Conservation (phyloP, 805 yeast genomes). For the Alloascoidea hylecoeti region DNA sequence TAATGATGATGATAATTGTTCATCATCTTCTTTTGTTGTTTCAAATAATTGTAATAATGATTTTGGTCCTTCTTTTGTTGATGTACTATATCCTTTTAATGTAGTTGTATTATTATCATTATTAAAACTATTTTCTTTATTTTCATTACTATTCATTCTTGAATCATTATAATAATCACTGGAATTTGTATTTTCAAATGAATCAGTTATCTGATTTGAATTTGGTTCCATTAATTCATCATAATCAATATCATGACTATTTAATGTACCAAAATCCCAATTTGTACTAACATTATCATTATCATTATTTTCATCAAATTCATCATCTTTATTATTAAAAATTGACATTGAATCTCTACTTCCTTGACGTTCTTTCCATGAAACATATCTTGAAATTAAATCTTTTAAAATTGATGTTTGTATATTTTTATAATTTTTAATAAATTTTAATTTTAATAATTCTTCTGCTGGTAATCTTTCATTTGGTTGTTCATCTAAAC, state of each 20-base stretch:
- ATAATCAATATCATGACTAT: constrained; percentile 3
- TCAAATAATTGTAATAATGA: constrained; percentile 62
- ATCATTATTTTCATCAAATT: constrained; percentile 18
- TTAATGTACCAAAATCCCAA: constrained; percentile 9
- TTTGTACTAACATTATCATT: constrained; percentile 7
- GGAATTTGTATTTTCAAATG: neutral
- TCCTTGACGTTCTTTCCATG: constrained; percentile 45
- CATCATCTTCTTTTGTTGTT: constrained; percentile 23
- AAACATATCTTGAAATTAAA: constrained; percentile 36
- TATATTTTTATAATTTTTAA: constrained; percentile 42
- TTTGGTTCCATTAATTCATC: constrained; percentile 2
- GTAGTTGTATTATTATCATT: constrained; percentile 6
- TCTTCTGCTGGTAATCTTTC: constrained; percentile 86
- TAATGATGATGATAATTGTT: constrained; percentile 8
- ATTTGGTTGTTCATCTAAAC: constrained; percentile 87
- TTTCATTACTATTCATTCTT: constrained; percentile 3
- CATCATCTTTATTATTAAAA: constrained; percentile 11
- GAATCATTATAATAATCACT: constrained; percentile 8
- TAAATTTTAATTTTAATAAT: constrained; percentile 57
- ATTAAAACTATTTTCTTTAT: neutral
- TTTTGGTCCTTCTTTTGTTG: constrained; percentile 47
- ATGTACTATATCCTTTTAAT: constrained; percentile 10
- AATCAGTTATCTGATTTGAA: neutral
- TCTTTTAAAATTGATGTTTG: constrained; percentile 57
- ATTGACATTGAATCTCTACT: constrained; percentile 25